These are phyloP conservation scores for Papiliotrema fonsecae DNA, from an alignment of 1,284 basidiomycete genomes.

Conservation along the genomic window DNA sequence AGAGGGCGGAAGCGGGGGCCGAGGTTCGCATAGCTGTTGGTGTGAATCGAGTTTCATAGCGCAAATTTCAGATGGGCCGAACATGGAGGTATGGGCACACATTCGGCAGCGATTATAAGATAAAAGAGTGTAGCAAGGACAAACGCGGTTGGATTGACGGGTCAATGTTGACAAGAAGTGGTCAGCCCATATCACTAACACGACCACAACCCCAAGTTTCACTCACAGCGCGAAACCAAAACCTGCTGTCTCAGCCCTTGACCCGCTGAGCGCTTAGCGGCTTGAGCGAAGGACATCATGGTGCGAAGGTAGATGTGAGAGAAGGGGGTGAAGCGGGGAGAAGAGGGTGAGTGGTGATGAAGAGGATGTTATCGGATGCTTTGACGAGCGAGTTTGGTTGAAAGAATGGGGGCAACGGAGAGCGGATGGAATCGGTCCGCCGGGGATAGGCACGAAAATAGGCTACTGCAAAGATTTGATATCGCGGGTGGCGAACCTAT, in stretches of 20 bases:
- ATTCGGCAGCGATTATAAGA: too few species aligned
- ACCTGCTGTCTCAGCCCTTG: conserved; percentile 21
- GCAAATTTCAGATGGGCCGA: background rate
- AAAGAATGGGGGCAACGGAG: background rate
- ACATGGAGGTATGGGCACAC: too few species aligned
- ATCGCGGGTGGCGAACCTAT: too few species aligned
- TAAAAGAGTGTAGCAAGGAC: too few species aligned
- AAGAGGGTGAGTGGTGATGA: background rate
- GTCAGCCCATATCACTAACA: too few species aligned
- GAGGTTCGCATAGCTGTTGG: conserved; percentile 73
- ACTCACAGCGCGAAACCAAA: conserved; percentile 31
- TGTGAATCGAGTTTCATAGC: background rate
- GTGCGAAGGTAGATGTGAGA: conserved; percentile 2
- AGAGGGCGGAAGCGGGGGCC: conserved; percentile 68
- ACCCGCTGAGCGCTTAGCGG: conserved; percentile 34
- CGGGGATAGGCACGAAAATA: background rate
- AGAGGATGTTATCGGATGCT: background rate
- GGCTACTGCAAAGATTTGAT: background rate
- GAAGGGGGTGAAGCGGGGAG: background rate
- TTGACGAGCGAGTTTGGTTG: background rate
- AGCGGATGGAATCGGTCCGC: too few species aligned
- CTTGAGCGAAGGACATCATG: conserved; percentile 44
- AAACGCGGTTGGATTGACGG: too few species aligned
- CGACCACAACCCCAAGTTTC: background rate
- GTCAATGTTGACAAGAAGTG: too few species aligned